phyloP scores from a whole-genome alignment of 2,329 filamentous ascomycete species.

The Daldinia sp. region DNA sequence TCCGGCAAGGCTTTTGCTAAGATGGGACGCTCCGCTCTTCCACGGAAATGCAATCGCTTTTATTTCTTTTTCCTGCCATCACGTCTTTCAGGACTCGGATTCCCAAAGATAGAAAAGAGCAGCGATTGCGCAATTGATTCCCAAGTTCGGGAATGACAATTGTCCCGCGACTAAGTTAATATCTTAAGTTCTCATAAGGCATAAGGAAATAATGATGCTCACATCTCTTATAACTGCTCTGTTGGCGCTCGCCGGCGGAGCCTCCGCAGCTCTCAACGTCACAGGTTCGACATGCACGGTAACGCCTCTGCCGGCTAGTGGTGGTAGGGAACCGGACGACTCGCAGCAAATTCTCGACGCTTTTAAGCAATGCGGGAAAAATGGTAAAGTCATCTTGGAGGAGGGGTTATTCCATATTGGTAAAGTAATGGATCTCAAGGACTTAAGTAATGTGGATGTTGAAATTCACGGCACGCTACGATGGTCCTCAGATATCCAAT shows the following conservation, averaged over 20 bases:
- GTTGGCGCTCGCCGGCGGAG: conserved; percentile 31
- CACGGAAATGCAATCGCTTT: conserved; percentile 11
- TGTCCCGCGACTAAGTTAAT: background rate
- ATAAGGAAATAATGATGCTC: conserved; percentile 29
- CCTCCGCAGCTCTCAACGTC: conserved; percentile 44
- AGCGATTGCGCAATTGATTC: conserved; percentile 22
- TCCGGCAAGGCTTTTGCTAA: conserved; percentile 14
- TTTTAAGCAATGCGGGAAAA: conserved; percentile 61
- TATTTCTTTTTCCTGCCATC: conserved; percentile 19
- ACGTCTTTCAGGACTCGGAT: conserved; percentile 6
- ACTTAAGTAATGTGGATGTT: conserved; percentile 60
- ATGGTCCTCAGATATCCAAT: conserved; percentile 57
- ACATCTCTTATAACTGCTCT: conserved; percentile 26
- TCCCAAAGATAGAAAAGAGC: conserved; percentile 17
- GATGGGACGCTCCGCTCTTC: conserved; percentile 19
- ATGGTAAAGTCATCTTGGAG: conserved; percentile 64
- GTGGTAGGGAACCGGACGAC: conserved; percentile 56
- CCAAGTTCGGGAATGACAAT: background rate
- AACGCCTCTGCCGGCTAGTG: conserved; percentile 43
- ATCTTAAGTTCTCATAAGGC: background rate
- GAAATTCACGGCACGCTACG: conserved; percentile 61
- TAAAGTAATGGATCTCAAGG: conserved; percentile 62
- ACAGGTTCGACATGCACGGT: conserved; percentile 50
- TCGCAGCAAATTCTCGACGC: conserved; percentile 64
- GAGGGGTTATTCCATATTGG: conserved; percentile 62